Evolutionary conservation across 176 grass and related monocot genomes (phyloP).

Genomic region (Zea luxurians): DNA sequence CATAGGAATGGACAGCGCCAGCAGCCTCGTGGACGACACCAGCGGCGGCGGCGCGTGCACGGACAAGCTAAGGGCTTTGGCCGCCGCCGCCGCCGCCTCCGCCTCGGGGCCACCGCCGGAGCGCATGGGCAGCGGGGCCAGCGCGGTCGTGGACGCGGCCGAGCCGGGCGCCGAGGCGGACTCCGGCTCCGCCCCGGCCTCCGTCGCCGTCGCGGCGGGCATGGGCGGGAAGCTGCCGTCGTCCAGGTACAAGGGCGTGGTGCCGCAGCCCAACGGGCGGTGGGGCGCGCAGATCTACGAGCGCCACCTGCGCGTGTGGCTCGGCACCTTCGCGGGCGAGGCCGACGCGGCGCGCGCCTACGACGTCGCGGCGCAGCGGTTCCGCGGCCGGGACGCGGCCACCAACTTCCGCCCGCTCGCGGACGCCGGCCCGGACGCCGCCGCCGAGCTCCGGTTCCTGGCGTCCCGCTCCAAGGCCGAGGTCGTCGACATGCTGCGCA

Average conservation of each 20-base stretch:
- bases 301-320: slow-evolving; percentile 93
- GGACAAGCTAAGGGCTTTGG: slow-evolving; percentile 51
- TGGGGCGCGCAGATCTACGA: slow-evolving; percentile 99
- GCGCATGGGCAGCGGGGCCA: slow-evolving; percentile 52
- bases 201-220: background rate
- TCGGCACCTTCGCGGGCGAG: slow-evolving; percentile 83
- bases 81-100: background rate
- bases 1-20: slow-evolving; percentile 46
- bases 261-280: slow-evolving; percentile 89
- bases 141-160: slow-evolving; percentile 49
- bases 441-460: slow-evolving; percentile 64
- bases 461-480: slow-evolving; percentile 74
- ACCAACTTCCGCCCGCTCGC: slow-evolving; percentile 86
- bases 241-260: slow-evolving; percentile 80
- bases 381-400: slow-evolving; percentile 88
- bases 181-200: background rate
- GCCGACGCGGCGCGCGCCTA: slow-evolving; percentile 71
- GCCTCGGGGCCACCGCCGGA: slow-evolving; percentile 22
- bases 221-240: slow-evolving; percentile 57
- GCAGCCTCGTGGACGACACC: slow-evolving; percentile 55
- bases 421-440: slow-evolving; percentile 43
- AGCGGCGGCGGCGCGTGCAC: slow-evolving; percentile 25
- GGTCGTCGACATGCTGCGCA: slow-evolving; percentile 96
- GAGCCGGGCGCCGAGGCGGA: slow-evolving; percentile 54
- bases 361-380: slow-evolving; percentile 87